phyloP scores from a whole-genome alignment of 495 filamentous ascomycete species.

The Penicillium cataractarum region DNA sequence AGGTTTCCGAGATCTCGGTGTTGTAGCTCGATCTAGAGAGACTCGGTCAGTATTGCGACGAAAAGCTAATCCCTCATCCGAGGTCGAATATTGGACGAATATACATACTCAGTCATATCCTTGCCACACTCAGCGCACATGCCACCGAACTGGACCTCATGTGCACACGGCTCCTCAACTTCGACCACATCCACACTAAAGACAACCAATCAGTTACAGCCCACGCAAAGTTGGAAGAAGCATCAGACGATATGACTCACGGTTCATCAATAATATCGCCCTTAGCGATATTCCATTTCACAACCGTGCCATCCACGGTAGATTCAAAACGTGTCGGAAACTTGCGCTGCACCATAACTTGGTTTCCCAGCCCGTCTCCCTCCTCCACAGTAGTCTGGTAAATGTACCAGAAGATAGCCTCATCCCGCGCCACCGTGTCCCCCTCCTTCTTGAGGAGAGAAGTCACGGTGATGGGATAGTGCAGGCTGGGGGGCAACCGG shows the following conservation, averaged over 20 bases:
- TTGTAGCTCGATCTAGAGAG: conserved; percentile 57
- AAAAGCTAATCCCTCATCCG: neutral
- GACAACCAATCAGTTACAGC: conserved; percentile 19
- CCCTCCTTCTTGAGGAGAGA: conserved; percentile 76
- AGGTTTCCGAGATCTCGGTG: conserved; percentile 61
- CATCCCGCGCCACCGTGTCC: conserved; percentile 73
- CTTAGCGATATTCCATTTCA: conserved; percentile 71
- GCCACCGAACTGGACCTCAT: conserved; percentile 87
- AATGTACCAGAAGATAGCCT: conserved; percentile 78
- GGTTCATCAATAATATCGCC: conserved; percentile 67
- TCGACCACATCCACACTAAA: conserved; percentile 63
- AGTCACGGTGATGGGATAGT: conserved; percentile 94
- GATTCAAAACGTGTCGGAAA: conserved; percentile 80
- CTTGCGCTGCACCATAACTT: conserved; percentile 67
- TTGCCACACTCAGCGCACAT: conserved; percentile 92
- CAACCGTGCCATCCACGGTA: conserved; percentile 76
- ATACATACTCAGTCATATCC: conserved; percentile 85
- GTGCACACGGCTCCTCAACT: conserved; percentile 88
- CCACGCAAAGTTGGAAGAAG: neutral
- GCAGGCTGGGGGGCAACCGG: conserved; percentile 60
- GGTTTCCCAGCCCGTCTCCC: conserved; percentile 69
- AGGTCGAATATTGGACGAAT: neutral
- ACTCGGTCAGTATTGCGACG: neutral
- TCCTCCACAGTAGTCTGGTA: conserved; percentile 78
- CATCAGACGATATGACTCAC: conserved; percentile 29